phyloP scores from a whole-genome alignment of 176 grass and related monocot genomes.

The Rhynchospora breviuscula region DNA sequence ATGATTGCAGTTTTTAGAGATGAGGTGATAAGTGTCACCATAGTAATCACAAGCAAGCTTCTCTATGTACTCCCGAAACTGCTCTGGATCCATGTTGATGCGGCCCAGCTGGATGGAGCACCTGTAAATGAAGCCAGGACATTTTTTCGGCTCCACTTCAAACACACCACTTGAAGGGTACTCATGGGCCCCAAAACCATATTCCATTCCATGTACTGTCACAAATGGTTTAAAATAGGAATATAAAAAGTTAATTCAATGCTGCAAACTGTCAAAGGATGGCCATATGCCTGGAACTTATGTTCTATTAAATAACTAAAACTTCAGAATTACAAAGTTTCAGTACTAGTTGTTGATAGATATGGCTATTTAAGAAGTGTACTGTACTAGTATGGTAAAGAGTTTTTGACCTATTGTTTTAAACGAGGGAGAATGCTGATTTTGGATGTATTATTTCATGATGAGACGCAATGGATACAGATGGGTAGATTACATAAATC shows the following conservation, averaged over 20 bases:
- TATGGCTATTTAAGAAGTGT: neutral
- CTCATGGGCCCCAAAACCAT: conserved; percentile 91
- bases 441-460: neutral
- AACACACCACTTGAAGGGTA: conserved; percentile 73
- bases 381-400: neutral
- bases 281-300: neutral
- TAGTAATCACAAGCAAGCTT: conserved; percentile 69
- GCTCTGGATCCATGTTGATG: conserved; percentile 43
- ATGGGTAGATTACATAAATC: neutral
- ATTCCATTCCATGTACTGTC: conserved; percentile 84
- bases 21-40: conserved; percentile 93
- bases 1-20: conserved; percentile 97
- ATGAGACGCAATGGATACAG: neutral
- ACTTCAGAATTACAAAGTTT: neutral
- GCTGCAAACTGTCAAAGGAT: neutral
- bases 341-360: neutral
- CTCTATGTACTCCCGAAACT: conserved; percentile 77
- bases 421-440: neutral
- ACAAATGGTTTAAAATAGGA: neutral
- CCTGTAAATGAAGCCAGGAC: conserved; percentile 78
- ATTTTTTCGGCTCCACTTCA: conserved; percentile 88
- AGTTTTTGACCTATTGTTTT: neutral
- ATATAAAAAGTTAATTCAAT: neutral
- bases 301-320: conserved; percentile 12
- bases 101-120: conserved; percentile 62